These are phyloP conservation scores for Coemansia sp. DNA, from an alignment of 192 early-diverging fungal genomes.

Conservation along the genomic window DNA sequence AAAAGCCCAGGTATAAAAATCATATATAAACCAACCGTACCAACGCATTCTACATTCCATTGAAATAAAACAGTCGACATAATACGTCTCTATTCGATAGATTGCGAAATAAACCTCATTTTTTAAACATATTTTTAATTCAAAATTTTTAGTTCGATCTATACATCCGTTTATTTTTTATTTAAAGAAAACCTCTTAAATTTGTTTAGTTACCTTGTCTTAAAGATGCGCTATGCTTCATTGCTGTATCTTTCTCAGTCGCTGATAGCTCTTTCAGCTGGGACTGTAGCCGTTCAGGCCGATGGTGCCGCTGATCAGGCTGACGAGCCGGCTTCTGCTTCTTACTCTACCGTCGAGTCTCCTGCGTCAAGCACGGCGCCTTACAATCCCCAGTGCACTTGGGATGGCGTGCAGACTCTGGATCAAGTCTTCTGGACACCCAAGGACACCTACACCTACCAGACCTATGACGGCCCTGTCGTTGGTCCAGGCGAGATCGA, in stretches of 20 bases:
- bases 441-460: constrained; percentile 5
- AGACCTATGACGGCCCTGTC: constrained; percentile 4
- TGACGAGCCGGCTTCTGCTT: not conserved
- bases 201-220: not conserved
- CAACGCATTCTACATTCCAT: too few species aligned
- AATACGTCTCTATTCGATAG: too few species aligned
- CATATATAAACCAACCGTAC: too few species aligned
- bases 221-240: constrained; percentile 18
- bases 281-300: not conserved
- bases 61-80: too few species aligned
- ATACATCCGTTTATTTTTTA: not conserved
- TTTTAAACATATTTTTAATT: too few species aligned
- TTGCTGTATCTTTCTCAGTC: constrained; percentile 12
- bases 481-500: constrained; percentile 27
- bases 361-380: constrained; percentile 5
- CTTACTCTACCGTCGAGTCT: not conserved
- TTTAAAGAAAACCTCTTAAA: not conserved
- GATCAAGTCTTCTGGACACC: constrained; percentile 8
- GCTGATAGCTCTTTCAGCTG: constrained; percentile 3
- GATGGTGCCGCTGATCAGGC: not conserved
- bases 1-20: too few species aligned
- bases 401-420: constrained; percentile 4
- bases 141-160: not conserved
- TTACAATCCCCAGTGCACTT: constrained; percentile 6
- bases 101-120: too few species aligned